Conservation (phyloP, 371 early-diverging fungal species). For the Choanephora cucurbitarum region DNA sequence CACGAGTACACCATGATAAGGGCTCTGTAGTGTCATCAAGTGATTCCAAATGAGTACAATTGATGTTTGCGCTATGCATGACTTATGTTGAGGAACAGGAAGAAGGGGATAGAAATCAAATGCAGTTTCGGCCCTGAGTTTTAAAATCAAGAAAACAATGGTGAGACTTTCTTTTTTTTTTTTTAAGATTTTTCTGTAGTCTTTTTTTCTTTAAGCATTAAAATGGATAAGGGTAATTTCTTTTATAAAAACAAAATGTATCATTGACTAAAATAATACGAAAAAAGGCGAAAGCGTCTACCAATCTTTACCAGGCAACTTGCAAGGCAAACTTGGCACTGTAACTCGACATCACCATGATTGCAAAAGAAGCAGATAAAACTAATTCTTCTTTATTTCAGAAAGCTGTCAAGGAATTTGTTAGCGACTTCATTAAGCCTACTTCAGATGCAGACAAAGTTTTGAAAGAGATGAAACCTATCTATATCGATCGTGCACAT, state of each 20-base stretch:
- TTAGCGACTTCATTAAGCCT: slow-evolving; percentile 21
- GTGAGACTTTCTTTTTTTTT: not conserved
- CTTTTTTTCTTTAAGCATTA: not conserved
- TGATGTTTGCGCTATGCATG: not conserved
- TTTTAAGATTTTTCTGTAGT: not conserved
- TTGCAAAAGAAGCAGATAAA: not conserved
- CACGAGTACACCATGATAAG: not conserved
- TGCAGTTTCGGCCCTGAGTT: not conserved
- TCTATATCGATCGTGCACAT: slow-evolving; percentile 20
- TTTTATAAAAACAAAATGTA: not conserved
- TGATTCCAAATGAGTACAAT: not conserved
- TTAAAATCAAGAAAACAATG: not conserved
- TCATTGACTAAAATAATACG: no score
- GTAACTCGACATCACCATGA: not conserved
- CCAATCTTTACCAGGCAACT: slow-evolving; percentile 12
- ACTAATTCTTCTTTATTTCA: not conserved
- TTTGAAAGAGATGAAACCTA: slow-evolving; percentile 4
- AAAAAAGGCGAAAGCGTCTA: slow-evolving; percentile 19
- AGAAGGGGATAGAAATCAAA: not conserved
- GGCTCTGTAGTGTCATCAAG: no score
- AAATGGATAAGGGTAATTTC: not conserved
- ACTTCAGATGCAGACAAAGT: slow-evolving; percentile 14
- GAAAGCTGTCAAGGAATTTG: slow-evolving; percentile 19
- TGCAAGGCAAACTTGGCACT: slow-evolving; percentile 3
- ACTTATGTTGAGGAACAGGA: no score